These are phyloP conservation scores for Clonostachys rosea DNA, from an alignment of 2,329 filamentous ascomycete species.

Conservation along the genomic window DNA sequence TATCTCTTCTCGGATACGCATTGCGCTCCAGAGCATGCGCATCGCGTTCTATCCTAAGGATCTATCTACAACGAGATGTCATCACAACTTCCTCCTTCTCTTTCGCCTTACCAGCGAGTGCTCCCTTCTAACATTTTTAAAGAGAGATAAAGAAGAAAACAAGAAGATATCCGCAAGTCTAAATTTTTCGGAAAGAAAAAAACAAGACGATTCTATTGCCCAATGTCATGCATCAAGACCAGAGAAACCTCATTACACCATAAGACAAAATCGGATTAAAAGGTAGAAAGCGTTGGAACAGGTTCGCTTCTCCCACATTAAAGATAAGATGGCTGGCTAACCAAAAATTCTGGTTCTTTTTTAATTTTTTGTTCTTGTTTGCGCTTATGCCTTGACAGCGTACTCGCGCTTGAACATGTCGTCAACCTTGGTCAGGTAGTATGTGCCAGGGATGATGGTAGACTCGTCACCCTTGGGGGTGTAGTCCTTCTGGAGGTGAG, in stretches of 20 bases:
- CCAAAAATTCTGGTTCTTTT: background rate
- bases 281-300: background rate
- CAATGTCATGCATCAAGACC: background rate
- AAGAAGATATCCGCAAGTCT: too few species aligned
- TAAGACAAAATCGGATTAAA: background rate
- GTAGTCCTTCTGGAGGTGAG: constrained; percentile 78
- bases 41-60: too few species aligned
- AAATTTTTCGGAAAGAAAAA: background rate
- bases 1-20: background rate
- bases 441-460: constrained; percentile 62
- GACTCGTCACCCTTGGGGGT: constrained; percentile 64
- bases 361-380: background rate
- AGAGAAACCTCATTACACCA: background rate
- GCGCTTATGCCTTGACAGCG: constrained; percentile 62
- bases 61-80: too few species aligned
- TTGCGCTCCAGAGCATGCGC: background rate
- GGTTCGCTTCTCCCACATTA: background rate
- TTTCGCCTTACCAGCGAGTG: too few species aligned
- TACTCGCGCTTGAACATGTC: constrained; percentile 85
- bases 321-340: background rate
- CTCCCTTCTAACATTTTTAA: background rate
- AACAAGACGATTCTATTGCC: background rate
- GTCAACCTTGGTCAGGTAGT: constrained; percentile 77
- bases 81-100: too few species aligned
- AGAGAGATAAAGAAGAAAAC: background rate